Percentiles rank a stretch among this genome's conserved stretches.
These are phyloP conservation scores for Streptanthus diversifolius DNA, from an alignment of 345 rosid genomes.

Conservation along the genomic window DNA sequence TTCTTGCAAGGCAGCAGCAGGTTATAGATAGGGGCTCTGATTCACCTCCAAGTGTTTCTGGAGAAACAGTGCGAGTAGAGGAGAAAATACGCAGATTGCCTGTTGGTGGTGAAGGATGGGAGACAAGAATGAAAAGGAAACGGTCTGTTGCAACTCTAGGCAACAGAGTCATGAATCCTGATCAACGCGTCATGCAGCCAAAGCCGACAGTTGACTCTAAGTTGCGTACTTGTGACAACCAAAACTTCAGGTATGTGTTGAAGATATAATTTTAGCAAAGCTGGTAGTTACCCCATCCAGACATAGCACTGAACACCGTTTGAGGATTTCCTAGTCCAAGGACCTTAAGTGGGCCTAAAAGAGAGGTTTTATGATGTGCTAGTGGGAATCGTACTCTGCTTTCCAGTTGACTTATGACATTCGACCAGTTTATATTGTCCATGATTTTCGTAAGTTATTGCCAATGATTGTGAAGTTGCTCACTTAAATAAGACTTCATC, in stretches of 20 bases:
- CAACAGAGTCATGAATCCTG: constrained; percentile 56
- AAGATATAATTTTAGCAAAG: not conserved
- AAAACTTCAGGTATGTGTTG: constrained; percentile 60
- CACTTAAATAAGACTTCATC: not conserved
- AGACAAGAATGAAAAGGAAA: constrained; percentile 80
- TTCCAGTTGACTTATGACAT: constrained; percentile 4
- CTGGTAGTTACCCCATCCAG: not conserved
- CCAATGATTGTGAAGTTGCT: not conserved
- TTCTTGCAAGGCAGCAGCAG: constrained; percentile 61
- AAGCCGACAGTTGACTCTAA: constrained; percentile 63
- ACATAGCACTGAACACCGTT: not conserved
- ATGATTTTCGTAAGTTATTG: not conserved
- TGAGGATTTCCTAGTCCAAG: not conserved
- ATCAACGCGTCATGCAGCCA: constrained; percentile 52
- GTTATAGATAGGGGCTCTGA: constrained; percentile 61
- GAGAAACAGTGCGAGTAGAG: constrained; percentile 47
- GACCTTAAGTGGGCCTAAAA: not conserved
- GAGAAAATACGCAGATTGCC: constrained; percentile 83
- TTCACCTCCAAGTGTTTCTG: constrained; percentile 52
- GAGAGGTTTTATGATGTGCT: not conserved
- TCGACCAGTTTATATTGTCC: not conserved
- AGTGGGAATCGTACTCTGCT: not conserved
- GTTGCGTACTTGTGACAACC: constrained; percentile 66
- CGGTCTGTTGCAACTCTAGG: constrained; percentile 82
- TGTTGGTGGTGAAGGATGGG: constrained; percentile 93